Percentiles rank a stretch among this genome's conserved stretches.
phyloP scores from a whole-genome alignment of 305 asterid species.

The Fraxinus floribunda region DNA sequence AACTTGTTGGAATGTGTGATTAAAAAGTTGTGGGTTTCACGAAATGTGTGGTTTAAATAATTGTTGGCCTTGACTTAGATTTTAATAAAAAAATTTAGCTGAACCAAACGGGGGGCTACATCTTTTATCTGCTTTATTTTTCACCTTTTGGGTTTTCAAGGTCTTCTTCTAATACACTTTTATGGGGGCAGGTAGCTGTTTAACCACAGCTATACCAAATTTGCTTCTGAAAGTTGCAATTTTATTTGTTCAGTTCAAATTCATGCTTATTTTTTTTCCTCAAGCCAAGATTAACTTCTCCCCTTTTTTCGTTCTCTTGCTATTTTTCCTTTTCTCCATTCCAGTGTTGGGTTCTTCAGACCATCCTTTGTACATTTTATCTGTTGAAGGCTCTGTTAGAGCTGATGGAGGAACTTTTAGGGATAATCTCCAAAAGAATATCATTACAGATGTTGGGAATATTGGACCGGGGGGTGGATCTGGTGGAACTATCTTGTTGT shows the following conservation, averaged over 20 bases:
- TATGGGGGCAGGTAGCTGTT: not conserved
- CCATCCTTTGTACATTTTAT: constrained; percentile 70
- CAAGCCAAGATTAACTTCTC: not conserved
- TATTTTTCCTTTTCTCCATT: constrained; percentile 25
- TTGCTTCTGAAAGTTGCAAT: not conserved
- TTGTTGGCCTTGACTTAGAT: not conserved
- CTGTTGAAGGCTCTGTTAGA: constrained; percentile 72
- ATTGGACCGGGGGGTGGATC: constrained; percentile 96
- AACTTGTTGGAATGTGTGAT: not conserved
- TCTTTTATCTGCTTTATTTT: not conserved
- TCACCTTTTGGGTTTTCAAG: not conserved
- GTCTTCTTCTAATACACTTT: not conserved
- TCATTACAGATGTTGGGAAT: constrained; percentile 24
- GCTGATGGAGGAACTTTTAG: constrained; percentile 75
- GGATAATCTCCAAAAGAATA: constrained; percentile 32
- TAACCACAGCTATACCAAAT: not conserved
- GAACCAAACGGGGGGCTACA: not conserved
- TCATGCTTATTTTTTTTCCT: constrained; percentile 13
- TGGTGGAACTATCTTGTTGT: constrained; percentile 91
- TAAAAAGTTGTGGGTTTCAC: not conserved
- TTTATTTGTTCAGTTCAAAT: not conserved
- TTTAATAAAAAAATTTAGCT: not conserved
- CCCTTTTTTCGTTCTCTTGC: constrained; percentile 8
- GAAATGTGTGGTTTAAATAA: not conserved
- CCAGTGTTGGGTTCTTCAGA: constrained; percentile 83